Evolutionary conservation across 352 stramenopile species (phyloP), one percentile per base, ranked within the genome.

Genomic region (Thraustotheca clavata): DNA sequence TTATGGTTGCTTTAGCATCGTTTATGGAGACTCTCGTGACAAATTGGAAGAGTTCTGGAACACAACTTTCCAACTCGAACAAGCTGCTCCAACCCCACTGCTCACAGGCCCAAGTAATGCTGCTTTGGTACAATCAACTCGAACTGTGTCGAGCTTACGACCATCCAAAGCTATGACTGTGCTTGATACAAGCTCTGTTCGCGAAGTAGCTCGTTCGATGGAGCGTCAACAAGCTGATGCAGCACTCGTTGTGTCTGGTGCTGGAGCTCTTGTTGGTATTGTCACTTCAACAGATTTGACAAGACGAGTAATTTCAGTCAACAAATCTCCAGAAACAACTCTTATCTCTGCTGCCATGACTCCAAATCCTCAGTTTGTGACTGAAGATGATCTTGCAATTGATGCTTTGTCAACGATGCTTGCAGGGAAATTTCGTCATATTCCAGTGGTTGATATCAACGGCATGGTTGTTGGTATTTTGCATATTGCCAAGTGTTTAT

Each of bases 401-500:
- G 81, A 91, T 24, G 86, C 86, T 2, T 71, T 95, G n/a, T 89
- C 80, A 61, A 74, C 49, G 16, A 95, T 95, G 86, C 63, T 95
- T 16, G 84, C 93, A 67, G 86, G 86, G 29, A 91, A 91, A 40
- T 95, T 95, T 67, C 84, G 86, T 32, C 86, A 95, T 50, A 62
- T 94, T 40, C 87, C 87, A 9, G 87, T 95, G 11, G 79, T 94
- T 1, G 84, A 94, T 49, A 79, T 74, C 47, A 72, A 77, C 22
- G 87, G 85, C 0, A 83, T 80, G 0, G 92, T 99, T 4, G 91
- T 98, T 5, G 97, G 97, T 11, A 87, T 99, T 39, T 71, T 99
- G 22, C 97, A 98, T 76, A 99, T 99, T 75, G 95, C 92, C 11
- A 98, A 99, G 72, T 99, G 97, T 67, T 65, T 99, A 61, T 98